Conservation (phyloP, 805 yeast genomes). For the Candida koratica region DNA sequence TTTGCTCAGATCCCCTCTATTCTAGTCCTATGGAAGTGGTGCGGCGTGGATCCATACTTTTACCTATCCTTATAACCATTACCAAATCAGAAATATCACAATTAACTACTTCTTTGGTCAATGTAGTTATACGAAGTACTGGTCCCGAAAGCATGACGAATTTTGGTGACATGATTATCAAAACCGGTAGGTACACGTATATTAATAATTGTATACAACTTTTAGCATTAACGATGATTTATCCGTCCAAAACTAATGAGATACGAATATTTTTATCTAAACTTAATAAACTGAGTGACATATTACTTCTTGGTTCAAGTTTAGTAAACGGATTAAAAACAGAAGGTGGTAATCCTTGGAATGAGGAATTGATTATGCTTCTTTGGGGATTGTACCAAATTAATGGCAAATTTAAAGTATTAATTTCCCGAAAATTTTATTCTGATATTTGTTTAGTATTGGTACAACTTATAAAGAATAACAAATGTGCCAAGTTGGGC, state of each 20-base stretch:
- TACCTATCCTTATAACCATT: constrained; percentile 48
- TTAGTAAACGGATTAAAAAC: constrained; percentile 45
- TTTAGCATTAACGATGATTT: constrained; percentile 55
- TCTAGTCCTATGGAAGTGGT: constrained; percentile 38
- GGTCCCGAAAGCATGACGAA: constrained; percentile 44
- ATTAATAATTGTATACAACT: constrained; percentile 59
- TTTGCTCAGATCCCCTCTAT: constrained; percentile 63
- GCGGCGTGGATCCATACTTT: constrained; percentile 54
- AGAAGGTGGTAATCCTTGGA: constrained; percentile 41
- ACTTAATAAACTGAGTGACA: constrained; percentile 52
- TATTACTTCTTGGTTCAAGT: constrained; percentile 45
- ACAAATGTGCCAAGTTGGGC: constrained; percentile 46
- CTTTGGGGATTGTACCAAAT: constrained; percentile 77
- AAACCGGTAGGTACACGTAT: constrained; percentile 40
- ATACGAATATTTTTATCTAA: constrained; percentile 51
- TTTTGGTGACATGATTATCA: constrained; percentile 20
- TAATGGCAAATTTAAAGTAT: constrained; percentile 52
- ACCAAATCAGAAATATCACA: background rate
- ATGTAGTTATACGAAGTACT: constrained; percentile 54
- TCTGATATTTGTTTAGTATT: constrained; percentile 52
- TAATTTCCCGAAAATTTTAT: constrained; percentile 39
- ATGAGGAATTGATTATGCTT: constrained; percentile 56
- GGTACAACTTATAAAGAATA: constrained; percentile 52
- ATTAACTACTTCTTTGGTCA: constrained; percentile 57
- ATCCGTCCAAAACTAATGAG: constrained; percentile 42